Base-by-base conservation (phyloP, 148 eudicot species). In the Camellia lanceoleosa region DNA sequence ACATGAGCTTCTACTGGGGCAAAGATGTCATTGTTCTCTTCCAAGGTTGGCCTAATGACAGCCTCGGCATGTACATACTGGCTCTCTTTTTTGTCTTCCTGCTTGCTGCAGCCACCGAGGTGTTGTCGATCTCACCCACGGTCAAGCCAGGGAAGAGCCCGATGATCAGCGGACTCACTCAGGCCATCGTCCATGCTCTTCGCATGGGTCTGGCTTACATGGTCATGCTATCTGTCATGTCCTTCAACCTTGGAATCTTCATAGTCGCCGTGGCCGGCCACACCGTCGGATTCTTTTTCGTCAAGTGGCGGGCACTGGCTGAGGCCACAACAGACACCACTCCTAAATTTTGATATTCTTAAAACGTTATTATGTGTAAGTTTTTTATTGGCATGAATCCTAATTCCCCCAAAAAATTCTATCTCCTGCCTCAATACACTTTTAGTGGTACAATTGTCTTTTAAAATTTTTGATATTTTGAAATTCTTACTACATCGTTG, bases 211-310 rank as follows among this genome's bases (percentile, higher is more conserved):
- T 89, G 46, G 82, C 79, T 38, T 85, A 89, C 84, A 19, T 87
- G 82, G 88, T 86, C 5, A 89, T 89, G 91, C 83, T 86, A 5
- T 43, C 89, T 3, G 91, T 87, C 67, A 89, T 89, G 88, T 86
- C 89, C 11, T 89, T 83, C 76, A 89, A 89, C 75, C 15, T 83
- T 20, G 88, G 89, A 20, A 76, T 88, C 16, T 84, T 88, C 16
- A 54, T 83, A 5, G 84, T 69, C 1, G 91, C 83, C 9, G 85
- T 84, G 54, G 71, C 62, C 41, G 89, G 91, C 49, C 88, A 89
- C 70, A 66, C 79, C 2, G 7, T 65, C 10, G 88, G 89, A 18
- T 74, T 75, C 59, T 74, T 89, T n/a, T n/a, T 83, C 1, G 81
- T 82, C 56, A 87, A 80, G 81, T 74, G 8, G 19, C 59, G 83